Conservation (phyloP, 768 basidiomycete species). For the Boletellus ananas region DNA sequence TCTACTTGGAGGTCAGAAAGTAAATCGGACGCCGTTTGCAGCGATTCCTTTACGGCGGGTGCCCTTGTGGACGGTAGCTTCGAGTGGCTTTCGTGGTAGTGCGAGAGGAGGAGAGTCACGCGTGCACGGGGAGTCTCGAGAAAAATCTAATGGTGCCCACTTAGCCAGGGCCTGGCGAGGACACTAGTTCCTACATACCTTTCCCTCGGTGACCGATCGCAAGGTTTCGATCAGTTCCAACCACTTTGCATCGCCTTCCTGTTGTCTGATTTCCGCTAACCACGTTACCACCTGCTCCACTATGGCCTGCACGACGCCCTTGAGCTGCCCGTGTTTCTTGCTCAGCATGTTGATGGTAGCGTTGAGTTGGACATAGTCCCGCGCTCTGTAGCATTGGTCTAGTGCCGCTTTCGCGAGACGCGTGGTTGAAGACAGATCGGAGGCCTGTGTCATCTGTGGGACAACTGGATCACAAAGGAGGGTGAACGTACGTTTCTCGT, state of each 20-base stretch:
- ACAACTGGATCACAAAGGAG: background rate
- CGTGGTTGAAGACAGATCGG: constrained; percentile 90
- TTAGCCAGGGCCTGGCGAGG: background rate
- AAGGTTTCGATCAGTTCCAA: constrained; percentile 86
- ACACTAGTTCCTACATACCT: constrained; percentile 50
- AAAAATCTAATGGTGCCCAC: constrained; percentile 64
- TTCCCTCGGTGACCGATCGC: constrained; percentile 91
- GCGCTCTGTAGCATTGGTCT: constrained; percentile 67
- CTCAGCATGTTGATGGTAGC: constrained; percentile 63
- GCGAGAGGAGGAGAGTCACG: constrained; percentile 82
- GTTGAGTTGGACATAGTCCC: constrained; percentile 69
- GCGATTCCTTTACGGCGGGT: constrained; percentile 52
- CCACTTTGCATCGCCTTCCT: constrained; percentile 72
- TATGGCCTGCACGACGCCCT: constrained; percentile 84
- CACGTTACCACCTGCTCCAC: constrained; percentile 84
- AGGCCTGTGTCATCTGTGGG: constrained; percentile 54
- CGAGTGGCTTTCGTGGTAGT: constrained; percentile 74
- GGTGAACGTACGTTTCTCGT: constrained; percentile 77
- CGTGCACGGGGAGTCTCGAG: constrained; percentile 95
- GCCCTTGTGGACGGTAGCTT: constrained; percentile 40
- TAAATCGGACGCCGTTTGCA: constrained; percentile 86
- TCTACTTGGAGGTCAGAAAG: constrained; percentile 96
- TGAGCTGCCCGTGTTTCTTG: constrained; percentile 97
- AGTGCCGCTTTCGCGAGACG: constrained; percentile 73
- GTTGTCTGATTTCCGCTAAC: constrained; percentile 70